phyloP scores from a whole-genome alignment of 257 asterid genomes.

The Asclepias syriaca region DNA sequence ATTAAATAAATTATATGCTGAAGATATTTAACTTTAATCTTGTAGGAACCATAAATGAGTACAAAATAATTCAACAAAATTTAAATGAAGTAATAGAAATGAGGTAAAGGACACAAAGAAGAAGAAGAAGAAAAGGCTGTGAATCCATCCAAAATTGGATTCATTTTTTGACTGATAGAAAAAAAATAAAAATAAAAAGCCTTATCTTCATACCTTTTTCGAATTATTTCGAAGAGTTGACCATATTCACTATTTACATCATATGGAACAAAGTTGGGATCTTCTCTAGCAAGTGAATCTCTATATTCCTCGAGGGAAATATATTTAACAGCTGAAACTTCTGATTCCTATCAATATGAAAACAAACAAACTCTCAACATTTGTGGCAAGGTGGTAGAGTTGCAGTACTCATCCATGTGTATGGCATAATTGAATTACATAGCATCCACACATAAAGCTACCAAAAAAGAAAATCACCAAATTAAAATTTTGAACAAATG shows the following conservation, averaged over 20 bases:
- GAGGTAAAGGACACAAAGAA: neutral
- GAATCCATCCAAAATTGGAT: neutral
- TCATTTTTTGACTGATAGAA: neutral
- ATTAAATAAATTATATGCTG: neutral
- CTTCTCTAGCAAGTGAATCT: constrained; percentile 66
- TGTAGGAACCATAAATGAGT: neutral
- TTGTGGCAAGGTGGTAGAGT: neutral
- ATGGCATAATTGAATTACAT: neutral
- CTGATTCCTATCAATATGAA: constrained; percentile 72
- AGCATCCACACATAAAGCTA: neutral
- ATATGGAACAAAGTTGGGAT: constrained; percentile 75
- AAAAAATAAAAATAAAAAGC: no score
- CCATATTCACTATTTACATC: constrained; percentile 67
- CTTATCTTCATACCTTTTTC: constrained; percentile 53
- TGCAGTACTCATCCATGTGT: neutral
- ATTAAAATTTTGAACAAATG: neutral
- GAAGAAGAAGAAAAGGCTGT: neutral
- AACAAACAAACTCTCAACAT: constrained; percentile 18
- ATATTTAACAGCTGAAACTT: constrained; percentile 95
- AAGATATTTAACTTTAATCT: neutral
- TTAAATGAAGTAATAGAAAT: neutral
- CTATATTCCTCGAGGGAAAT: constrained; percentile 63
- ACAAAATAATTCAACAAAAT: neutral
- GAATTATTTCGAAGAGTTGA: constrained; percentile 71
- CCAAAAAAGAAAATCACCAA: neutral